Percentiles rank a stretch among this genome's conserved stretches.
These are phyloP conservation scores for Magnaporthales sp. DNA, from an alignment of 2,329 filamentous ascomycete genomes.

Conservation along the genomic window DNA sequence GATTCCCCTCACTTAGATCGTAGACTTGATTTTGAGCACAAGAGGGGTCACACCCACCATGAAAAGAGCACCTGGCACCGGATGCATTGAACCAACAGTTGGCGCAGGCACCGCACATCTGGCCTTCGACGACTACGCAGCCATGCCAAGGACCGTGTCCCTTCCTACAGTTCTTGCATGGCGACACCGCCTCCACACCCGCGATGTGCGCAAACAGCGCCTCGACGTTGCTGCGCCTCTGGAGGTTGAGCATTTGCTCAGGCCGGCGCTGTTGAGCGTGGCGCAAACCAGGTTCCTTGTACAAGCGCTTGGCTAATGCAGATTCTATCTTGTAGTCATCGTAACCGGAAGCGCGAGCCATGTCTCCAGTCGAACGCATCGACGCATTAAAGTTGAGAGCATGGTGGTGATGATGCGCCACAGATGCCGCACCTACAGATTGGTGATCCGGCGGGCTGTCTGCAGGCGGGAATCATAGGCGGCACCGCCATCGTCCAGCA, in stretches of 20 bases:
- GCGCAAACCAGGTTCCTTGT: slow-evolving; percentile 37
- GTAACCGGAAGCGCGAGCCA: slow-evolving; percentile 40
- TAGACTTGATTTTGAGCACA: neutral
- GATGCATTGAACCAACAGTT: slow-evolving; percentile 59
- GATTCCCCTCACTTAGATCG: neutral
- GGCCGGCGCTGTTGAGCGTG: slow-evolving; percentile 42
- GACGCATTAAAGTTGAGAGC: slow-evolving; percentile 9
- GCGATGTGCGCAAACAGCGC: slow-evolving; percentile 49
- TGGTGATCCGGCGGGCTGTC: neutral
- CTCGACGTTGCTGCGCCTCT: slow-evolving; percentile 51
- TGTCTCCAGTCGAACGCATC: slow-evolving; percentile 32
- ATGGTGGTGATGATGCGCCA: slow-evolving; percentile 11
- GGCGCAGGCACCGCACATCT: slow-evolving; percentile 53
- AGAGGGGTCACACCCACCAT: slow-evolving; percentile 32
- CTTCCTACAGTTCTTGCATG: slow-evolving; percentile 53
- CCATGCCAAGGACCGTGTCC: slow-evolving; percentile 50
- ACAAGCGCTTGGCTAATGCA: slow-evolving; percentile 45
- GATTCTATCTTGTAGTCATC: slow-evolving; percentile 39
- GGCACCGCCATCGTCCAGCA: slow-evolving; percentile 5
- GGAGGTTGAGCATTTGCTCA: slow-evolving; percentile 45
- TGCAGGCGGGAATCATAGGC: slow-evolving; percentile 5
- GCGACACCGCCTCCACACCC: slow-evolving; percentile 35
- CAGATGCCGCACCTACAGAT: slow-evolving; percentile 1
- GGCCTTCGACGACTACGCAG: slow-evolving; percentile 50
- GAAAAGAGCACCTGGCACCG: slow-evolving; percentile 50